Base-by-base conservation (phyloP, 2,329 filamentous ascomycete genomes). In the Tolypocladium endophyticum region DNA sequence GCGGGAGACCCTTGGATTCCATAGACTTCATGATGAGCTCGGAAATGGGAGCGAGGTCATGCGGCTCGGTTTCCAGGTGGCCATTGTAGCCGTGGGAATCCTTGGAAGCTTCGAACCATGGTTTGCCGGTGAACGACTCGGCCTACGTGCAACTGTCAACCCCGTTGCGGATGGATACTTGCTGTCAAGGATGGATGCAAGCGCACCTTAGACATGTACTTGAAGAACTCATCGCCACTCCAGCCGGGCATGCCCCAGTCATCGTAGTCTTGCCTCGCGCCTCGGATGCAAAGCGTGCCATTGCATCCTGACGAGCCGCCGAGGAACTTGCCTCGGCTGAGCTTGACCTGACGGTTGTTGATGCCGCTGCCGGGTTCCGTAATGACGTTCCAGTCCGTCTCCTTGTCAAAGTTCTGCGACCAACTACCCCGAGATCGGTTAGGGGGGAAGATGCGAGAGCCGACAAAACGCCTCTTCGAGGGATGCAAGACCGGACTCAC, bases 11-110 rank as follows among this genome's bases (percentile, higher is more conserved):
- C 61, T 79, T 71, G 2, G 79, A 80, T 11, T 81, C 70, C 70
- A 84, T 79, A 0, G 82, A 85, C 55, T 84, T 76, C 35, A 79
- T 71, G 12, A 85, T 68, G 36, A 80, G 73, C 53, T 84, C 70
- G 3, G 82, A 83, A 39, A 86, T 86, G 1, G 82, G 82, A 3
- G 81, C 81, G 1, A 84, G 71, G 61, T 84, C 81, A 61, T 85
- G 81, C 0, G 82, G 83, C 62, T 82, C 81, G 8, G 75, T 81
- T 57, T 83, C 76, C 1, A 86, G 71, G 25, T 77, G 79, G 0
- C 83, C 83, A 12, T 74, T 68, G 55, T 76, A 71, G 1, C 81
- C 81, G 62, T 86, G 83, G 9, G 73, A 73, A 2, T 71, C 71
- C 11, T 72, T 66, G 50, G 77, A 73, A 2, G 77, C 77, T 39